phyloP scores from a whole-genome alignment of 768 basidiomycete genomes.

The Leccinum fibrillosum region DNA sequence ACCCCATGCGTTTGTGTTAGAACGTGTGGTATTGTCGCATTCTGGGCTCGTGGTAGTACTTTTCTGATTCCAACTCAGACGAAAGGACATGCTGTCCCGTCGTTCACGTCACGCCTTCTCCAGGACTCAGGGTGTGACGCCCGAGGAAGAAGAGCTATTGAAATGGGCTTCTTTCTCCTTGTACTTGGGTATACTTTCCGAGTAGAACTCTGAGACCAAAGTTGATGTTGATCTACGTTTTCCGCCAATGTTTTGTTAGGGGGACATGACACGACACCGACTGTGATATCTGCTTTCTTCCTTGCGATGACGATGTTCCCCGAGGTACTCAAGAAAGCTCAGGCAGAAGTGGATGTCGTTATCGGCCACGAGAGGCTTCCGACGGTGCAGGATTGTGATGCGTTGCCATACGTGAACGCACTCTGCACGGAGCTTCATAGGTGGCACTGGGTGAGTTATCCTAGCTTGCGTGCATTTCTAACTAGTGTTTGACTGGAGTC shows the following conservation, averaged over 20 bases:
- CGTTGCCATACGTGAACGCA: constrained; percentile 15
- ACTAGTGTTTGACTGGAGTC: not conserved
- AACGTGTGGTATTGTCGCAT: constrained; percentile 1
- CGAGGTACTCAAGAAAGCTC: constrained; percentile 5
- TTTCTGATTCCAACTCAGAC: constrained; percentile 1
- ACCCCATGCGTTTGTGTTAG: constrained; percentile 9
- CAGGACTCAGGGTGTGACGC: not conserved
- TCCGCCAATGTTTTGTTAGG: constrained; percentile 18
- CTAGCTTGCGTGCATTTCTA: not conserved
- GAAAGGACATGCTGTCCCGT: constrained; percentile 8
- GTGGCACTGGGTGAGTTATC: constrained; percentile 7
- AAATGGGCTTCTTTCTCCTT: constrained; percentile 17
- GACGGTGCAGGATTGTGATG: constrained; percentile 7
- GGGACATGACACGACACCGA: constrained; percentile 16
- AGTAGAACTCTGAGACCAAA: too few species aligned
- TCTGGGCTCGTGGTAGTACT: too few species aligned
- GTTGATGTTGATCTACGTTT: not conserved
- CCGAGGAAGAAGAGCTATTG: constrained; percentile 10
- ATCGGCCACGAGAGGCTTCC: constrained; percentile 13
- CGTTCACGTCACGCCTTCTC: constrained; percentile 13
- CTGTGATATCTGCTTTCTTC: constrained; percentile 14
- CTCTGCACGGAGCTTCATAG: constrained; percentile 16
- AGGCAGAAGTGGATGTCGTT: constrained; percentile 11
- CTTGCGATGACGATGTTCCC: constrained; percentile 17
- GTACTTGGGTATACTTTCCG: constrained; percentile 12